These are phyloP conservation scores for Triticum turgidum DNA, from an alignment of 176 grass and related monocot genomes.

Conservation along the genomic window DNA sequence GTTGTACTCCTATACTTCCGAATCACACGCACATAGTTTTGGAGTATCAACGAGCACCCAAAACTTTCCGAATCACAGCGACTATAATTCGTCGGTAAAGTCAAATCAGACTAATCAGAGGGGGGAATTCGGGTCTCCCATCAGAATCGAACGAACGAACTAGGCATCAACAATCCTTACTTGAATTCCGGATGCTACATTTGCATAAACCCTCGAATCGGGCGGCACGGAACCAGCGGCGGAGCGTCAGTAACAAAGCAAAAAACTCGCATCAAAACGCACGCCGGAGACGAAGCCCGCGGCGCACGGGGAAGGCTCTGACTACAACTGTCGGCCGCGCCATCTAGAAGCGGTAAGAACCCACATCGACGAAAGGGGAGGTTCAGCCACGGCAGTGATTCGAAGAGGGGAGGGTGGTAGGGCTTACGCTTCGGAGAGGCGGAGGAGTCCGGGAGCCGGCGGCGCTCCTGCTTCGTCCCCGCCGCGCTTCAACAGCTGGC, in stretches of 20 bases:
- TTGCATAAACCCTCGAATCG: background rate
- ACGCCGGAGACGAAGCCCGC: background rate
- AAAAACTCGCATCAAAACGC: background rate
- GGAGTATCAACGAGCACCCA: background rate
- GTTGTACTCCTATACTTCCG: background rate
- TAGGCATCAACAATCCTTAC: background rate
- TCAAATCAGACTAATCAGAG: background rate
- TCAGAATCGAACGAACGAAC: background rate
- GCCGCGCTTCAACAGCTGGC: background rate
- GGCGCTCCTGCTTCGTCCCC: background rate
- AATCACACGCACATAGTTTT: too few species aligned
- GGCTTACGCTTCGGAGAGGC: conserved; percentile 1
- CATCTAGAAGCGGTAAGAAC: background rate
- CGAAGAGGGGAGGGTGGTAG: background rate
- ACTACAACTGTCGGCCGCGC: background rate
- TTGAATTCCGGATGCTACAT: background rate
- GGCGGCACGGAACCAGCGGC: background rate
- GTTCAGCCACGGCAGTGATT: background rate
- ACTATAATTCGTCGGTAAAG: background rate
- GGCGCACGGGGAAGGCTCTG: background rate
- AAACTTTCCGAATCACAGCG: background rate
- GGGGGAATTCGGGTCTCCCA: background rate
- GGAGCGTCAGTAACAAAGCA: background rate
- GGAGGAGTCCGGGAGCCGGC: background rate
- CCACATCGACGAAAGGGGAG: background rate